Evolutionary conservation across 345 rosid genomes (phyloP).

Genomic region (Hevea brasiliensis): DNA sequence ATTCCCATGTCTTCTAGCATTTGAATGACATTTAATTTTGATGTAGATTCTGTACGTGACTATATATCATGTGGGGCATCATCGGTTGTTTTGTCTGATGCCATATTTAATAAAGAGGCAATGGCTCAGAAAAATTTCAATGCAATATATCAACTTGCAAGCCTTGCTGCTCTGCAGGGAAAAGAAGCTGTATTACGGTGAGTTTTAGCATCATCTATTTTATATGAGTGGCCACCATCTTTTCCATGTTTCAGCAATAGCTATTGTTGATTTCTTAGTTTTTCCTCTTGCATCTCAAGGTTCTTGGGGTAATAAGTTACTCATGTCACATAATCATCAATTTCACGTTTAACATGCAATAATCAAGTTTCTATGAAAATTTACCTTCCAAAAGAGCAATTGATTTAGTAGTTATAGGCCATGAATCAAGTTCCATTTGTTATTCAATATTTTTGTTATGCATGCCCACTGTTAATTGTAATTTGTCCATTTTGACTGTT

Average conservation of each 20-base stretch:
- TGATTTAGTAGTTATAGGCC: too few species aligned
- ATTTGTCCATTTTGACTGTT: too few species aligned
- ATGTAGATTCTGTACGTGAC: slow-evolving; percentile 45
- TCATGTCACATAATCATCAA: neutral
- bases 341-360: too few species aligned
- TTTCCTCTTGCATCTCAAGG: neutral
- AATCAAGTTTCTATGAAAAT: too few species aligned
- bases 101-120: slow-evolving; percentile 49
- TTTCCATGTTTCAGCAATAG: neutral
- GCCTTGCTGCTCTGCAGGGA: slow-evolving; percentile 41
- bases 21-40: slow-evolving; percentile 13
- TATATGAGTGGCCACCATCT: neutral
- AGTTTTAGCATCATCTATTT: neutral
- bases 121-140: slow-evolving; percentile 36
- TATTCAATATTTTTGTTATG: too few species aligned
- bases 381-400: too few species aligned
- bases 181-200: slow-evolving; percentile 42
- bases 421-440: too few species aligned
- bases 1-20: neutral
- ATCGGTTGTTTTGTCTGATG: slow-evolving; percentile 57
- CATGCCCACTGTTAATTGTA: too few species aligned
- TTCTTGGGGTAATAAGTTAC: neutral
- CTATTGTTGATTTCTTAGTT: neutral
- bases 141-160: slow-evolving; percentile 37
- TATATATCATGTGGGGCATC: slow-evolving; percentile 51